phyloP scores from a whole-genome alignment of 2,329 filamentous ascomycete genomes.

The Ascochyta koolunga region DNA sequence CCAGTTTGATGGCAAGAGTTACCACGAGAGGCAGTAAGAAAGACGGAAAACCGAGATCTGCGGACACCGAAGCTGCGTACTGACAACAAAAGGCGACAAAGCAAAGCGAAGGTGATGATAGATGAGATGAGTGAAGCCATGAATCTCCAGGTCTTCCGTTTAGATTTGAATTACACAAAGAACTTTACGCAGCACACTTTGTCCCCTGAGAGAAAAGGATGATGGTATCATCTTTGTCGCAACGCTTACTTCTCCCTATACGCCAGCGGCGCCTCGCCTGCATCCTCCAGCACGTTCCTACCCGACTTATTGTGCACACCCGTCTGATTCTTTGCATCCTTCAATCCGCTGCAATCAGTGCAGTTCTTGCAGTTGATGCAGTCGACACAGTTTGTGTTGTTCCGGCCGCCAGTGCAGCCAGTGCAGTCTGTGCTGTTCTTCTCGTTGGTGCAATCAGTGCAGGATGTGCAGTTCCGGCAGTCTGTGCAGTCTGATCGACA shows the following conservation, averaged over 20 bases:
- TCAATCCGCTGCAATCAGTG: constrained; percentile 3
- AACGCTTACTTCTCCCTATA: no score
- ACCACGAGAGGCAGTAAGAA: constrained; percentile 27
- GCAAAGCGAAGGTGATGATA: no score
- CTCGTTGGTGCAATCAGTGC: constrained; percentile 1
- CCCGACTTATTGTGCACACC: neutral
- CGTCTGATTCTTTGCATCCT: neutral
- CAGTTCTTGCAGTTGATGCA: constrained; percentile 5
- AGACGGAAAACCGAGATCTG: no score
- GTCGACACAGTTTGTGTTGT: constrained; percentile 2
- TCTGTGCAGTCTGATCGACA: neutral
- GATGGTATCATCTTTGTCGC: no score
- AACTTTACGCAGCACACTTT: no score
- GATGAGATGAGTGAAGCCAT: no score
- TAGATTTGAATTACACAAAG: no score
- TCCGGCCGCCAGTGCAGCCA: neutral
- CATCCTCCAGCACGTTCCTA: neutral
- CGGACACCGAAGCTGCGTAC: no score
- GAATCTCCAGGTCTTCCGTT: no score
- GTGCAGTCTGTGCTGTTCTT: constrained; percentile 2
- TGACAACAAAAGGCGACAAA: no score
- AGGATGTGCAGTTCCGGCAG: neutral
- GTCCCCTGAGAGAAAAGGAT: no score
- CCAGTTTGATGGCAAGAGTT: constrained; percentile 32
- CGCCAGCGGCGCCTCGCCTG: no score